Conservation (phyloP, 1,284 basidiomycete genomes). For the Lentinula novae-zelandiae region DNA sequence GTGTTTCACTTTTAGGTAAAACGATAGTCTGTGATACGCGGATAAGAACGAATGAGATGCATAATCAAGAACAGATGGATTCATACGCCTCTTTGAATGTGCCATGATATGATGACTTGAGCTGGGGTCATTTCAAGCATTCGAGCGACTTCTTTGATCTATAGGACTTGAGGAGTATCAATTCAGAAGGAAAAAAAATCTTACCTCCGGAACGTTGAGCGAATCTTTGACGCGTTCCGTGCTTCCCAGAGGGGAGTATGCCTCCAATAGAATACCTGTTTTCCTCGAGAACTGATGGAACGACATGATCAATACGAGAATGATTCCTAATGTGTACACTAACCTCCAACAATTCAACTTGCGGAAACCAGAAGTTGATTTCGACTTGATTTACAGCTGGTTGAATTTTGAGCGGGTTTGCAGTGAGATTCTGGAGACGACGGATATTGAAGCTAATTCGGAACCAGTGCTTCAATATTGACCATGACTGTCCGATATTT, state of each 20-base stretch:
- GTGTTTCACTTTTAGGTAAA: slow-evolving; percentile 78
- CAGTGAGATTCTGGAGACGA: slow-evolving; percentile 58
- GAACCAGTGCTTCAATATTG: background rate
- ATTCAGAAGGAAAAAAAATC: background rate
- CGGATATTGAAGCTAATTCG: slow-evolving; percentile 52
- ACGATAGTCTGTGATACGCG: slow-evolving; percentile 50
- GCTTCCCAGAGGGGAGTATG: slow-evolving; percentile 79
- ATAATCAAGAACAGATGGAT: background rate
- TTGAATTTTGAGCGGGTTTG: slow-evolving; percentile 66
- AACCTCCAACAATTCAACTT: slow-evolving; percentile 72
- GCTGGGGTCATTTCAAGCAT: slow-evolving; percentile 71
- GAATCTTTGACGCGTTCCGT: slow-evolving; percentile 52
- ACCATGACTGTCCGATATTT: background rate
- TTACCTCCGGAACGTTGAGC: slow-evolving; percentile 51
- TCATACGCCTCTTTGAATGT: slow-evolving; percentile 72
- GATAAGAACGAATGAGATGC: background rate
- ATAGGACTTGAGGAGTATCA: background rate
- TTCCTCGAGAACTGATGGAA: slow-evolving; percentile 54
- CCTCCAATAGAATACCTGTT: slow-evolving; percentile 65
- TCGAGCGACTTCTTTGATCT: slow-evolving; percentile 58
- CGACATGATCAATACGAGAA: background rate
- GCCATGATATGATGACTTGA: slow-evolving; percentile 80
- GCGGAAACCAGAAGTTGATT: slow-evolving; percentile 79
- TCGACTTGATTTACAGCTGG: slow-evolving; percentile 86
- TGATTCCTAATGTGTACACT: too few relatives aligned